Evolutionary conservation across 345 rosid species (phyloP).

Genomic region (Eucalyptus paniculata): DNA sequence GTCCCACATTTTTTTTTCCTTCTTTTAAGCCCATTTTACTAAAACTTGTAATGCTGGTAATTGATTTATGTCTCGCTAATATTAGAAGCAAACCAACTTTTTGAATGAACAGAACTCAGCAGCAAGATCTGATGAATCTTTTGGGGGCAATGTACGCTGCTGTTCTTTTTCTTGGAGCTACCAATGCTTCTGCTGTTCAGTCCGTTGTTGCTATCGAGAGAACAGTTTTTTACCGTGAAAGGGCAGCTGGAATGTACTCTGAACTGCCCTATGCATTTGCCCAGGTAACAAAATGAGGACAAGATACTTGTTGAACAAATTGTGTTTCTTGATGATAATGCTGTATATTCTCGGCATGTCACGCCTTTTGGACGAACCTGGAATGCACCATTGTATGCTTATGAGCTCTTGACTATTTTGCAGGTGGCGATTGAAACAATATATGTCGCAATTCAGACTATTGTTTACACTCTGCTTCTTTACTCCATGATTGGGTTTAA

Average conservation of each 20-base stretch:
- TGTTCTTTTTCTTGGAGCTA: conserved; percentile 56
- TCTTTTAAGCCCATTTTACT: background rate
- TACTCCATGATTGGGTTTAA: conserved; percentile 72
- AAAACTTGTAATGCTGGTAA: background rate
- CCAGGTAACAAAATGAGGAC: conserved; percentile 22
- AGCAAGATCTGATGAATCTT: conserved; percentile 56
- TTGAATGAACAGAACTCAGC: conserved; percentile 15
- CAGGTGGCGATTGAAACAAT: conserved; percentile 65
- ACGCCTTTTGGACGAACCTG: background rate
- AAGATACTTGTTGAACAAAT: background rate
- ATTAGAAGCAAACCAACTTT: background rate
- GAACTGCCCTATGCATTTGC: conserved; percentile 70
- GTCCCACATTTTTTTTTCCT: background rate
- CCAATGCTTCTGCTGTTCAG: conserved; percentile 53
- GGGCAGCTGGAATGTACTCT: conserved; percentile 87
- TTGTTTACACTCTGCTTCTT: conserved; percentile 36
- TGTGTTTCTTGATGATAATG: background rate
- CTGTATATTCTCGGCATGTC: background rate
- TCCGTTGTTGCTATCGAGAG: conserved; percentile 56
- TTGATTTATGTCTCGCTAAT: background rate
- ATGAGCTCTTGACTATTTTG: background rate
- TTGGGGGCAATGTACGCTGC: conserved; percentile 73
- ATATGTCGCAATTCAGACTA: conserved; percentile 43
- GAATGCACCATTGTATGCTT: background rate
- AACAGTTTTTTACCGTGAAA: conserved; percentile 77